These are phyloP conservation scores for Pseudogymnoascus sp. DNA, from an alignment of 2,329 filamentous ascomycete species.

Conservation along the genomic window DNA sequence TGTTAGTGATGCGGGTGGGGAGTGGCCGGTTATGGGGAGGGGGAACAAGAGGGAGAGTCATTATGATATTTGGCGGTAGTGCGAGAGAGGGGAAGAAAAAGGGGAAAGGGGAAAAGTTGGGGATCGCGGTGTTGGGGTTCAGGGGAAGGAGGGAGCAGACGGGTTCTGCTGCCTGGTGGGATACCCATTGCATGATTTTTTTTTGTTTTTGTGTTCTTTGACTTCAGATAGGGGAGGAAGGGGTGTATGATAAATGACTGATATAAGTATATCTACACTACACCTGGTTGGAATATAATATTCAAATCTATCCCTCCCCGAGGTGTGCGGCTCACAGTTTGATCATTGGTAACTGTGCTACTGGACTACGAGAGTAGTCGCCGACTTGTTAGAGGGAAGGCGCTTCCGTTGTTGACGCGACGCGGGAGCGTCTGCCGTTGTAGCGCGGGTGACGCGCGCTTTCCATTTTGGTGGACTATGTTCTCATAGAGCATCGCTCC, in stretches of 20 bases:
- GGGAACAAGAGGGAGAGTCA: constrained; percentile 18
- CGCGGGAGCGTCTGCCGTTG: too few species aligned
- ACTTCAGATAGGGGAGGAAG: too few species aligned
- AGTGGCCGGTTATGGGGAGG: neutral
- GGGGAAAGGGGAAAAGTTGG: too few species aligned
- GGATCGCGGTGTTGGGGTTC: neutral
- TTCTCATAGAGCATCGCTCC: too few species aligned
- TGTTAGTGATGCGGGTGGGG: neutral
- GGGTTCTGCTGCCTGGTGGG: neutral
- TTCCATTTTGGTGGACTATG: too few species aligned
- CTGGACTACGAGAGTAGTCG: neutral
- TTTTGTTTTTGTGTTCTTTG: neutral
- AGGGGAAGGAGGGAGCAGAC: neutral
- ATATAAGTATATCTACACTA: too few species aligned
- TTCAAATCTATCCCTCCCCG: neutral
- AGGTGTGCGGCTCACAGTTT: neutral
- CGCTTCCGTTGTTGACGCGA: too few species aligned
- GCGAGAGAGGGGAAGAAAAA: neutral
- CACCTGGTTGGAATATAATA: neutral
- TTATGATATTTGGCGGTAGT: constrained; percentile 26
- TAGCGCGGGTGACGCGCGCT: too few species aligned
- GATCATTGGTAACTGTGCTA: neutral
- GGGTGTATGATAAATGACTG: too few species aligned
- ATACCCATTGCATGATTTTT: neutral
- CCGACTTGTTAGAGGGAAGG: neutral